Evolutionary conservation across 2,329 filamentous ascomycete species (phyloP), one percentile per base, ranked within the genome.

Genomic region (Aspergillus sp.): DNA sequence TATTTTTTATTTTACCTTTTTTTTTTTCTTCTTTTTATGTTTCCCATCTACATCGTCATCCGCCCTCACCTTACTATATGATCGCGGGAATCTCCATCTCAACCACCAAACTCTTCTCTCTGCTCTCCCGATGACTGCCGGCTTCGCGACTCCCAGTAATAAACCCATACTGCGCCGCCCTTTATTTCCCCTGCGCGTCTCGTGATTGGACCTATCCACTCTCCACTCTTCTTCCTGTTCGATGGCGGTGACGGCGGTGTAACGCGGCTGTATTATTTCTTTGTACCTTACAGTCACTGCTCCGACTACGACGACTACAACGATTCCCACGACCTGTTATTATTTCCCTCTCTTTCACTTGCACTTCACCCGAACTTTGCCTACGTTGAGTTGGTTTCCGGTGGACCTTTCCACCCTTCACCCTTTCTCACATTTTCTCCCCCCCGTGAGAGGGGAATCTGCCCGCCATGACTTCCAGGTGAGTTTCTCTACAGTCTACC

Each of bases 381-480:
- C 16, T 3, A 1, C 18, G 9, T 22, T 3, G 16, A 47, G 39
- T 5, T 12, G 12, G 36, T 24, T 16, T 49, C 18, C 22, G 26
- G 11, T 47, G 14, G 6, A 18, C 6, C 16, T 14, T 45, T 55
- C 31, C 42, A 50, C 46, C 12, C 31, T 16, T 51, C 54, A 50
- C 20, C 11, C 31, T 4, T 42, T 42, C 16, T 42, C 6, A n/a
- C 14, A 16, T 42, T 32, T 58, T 51, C n/a, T 65, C 56, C 55
- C 63, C 64, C 60, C 63, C 66, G 62, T 67, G 65, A 66, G 49
- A 63, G 45, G 60, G 22, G 65, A 67, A 68, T 67, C 63, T 66
- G 65, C 61, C 65, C 68, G 69, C 68, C 67, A 78, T 78, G 76
- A 72, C 75, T 70, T 78, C 76, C 65, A 75, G 75, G 76, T 78